phyloP scores from a whole-genome alignment of 2,329 filamentous ascomycete species.

The Myriosclerotinia duriaeana region DNA sequence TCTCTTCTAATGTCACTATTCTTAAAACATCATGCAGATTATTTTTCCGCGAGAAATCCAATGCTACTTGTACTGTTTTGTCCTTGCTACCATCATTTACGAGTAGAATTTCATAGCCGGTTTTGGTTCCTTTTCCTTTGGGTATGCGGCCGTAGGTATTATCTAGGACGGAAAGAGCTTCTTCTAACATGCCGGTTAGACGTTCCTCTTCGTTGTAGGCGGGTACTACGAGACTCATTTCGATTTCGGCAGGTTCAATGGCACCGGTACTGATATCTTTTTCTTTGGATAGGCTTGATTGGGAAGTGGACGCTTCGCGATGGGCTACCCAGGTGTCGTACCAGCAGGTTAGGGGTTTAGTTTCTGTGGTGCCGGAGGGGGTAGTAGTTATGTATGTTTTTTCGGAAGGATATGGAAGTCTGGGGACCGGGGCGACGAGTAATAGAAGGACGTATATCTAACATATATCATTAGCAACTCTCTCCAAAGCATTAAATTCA shows the following conservation, averaged over 20 bases:
- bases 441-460: constrained; percentile 68
- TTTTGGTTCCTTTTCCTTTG: constrained; percentile 38
- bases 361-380: constrained; percentile 57
- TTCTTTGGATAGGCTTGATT: constrained; percentile 25
- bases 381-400: constrained; percentile 80
- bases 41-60: constrained; percentile 75
- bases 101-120: constrained; percentile 82
- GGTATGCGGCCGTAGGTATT: constrained; percentile 63
- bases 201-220: constrained; percentile 93
- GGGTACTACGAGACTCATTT: constrained; percentile 87
- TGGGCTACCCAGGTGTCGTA: constrained; percentile 71
- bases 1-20: constrained; percentile 73
- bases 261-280: constrained; percentile 45
- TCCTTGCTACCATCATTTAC: constrained; percentile 89
- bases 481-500: not conserved
- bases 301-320: constrained; percentile 50
- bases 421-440: constrained; percentile 77
- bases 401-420: constrained; percentile 71
- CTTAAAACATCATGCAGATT: constrained; percentile 76
- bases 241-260: constrained; percentile 76
- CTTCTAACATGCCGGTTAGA: constrained; percentile 79
- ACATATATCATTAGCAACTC: not conserved
- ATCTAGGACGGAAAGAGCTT: constrained; percentile 86
- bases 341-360: constrained; percentile 76
- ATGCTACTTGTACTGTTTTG: constrained; percentile 73